Conservation (phyloP, 805 yeast genomes). For the Zygosaccharomyces siamensis region DNA sequence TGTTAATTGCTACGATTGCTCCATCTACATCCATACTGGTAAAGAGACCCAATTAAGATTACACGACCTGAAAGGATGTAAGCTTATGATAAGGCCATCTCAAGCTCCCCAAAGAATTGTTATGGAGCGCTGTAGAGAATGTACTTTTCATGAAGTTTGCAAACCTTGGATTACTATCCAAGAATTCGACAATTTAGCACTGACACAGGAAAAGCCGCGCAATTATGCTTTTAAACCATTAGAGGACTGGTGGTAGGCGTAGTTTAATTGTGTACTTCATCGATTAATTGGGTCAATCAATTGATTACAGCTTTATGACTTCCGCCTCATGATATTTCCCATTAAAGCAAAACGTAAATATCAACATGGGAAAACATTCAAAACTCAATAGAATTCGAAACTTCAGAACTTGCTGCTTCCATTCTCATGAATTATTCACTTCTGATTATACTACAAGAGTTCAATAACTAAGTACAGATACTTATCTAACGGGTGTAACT, state of each 20-base stretch:
- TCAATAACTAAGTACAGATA: neutral
- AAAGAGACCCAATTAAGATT: constrained; percentile 25
- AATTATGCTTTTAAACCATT: constrained; percentile 9
- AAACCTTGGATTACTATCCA: constrained; percentile 17
- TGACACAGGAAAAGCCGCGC: neutral
- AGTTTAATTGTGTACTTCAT: neutral
- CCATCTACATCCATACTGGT: constrained; percentile 14
- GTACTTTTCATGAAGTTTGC: constrained; percentile 20
- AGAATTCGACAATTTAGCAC: constrained; percentile 22
- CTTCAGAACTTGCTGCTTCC: neutral
- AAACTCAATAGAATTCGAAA: neutral
- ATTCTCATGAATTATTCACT: neutral
- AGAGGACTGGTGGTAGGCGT: constrained; percentile 3
- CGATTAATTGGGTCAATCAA: neutral
- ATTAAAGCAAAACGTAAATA: constrained; percentile 3
- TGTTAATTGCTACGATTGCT: constrained; percentile 17
- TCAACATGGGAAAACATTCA: neutral
- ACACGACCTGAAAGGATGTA: constrained; percentile 22
- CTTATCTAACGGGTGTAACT: neutral
- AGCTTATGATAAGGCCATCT: constrained; percentile 14
- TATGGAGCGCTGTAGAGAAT: constrained; percentile 24
- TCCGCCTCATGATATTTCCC: constrained; percentile 2
- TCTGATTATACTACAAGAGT: neutral
- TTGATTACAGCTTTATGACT: neutral
- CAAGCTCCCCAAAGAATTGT: constrained; percentile 20